phyloP scores from a whole-genome alignment of 352 stramenopile species.

The Phytophthora fragariae region DNA sequence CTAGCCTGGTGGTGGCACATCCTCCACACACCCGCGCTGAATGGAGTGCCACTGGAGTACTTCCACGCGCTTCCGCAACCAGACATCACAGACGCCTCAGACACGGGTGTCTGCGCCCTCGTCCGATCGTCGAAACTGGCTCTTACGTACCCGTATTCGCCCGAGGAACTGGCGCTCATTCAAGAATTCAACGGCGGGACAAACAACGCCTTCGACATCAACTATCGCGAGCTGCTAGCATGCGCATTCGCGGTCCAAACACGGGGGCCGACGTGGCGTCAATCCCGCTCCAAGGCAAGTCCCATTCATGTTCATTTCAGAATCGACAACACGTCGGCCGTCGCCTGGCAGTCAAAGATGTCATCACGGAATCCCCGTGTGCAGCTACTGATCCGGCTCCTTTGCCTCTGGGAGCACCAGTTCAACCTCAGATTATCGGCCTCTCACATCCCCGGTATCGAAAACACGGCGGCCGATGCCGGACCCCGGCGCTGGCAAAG shows the following conservation, averaged over 20 bases:
- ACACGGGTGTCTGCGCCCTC: too few species aligned
- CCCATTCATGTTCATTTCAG: constrained; percentile 19
- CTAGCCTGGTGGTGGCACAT: neutral
- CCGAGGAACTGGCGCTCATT: too few species aligned
- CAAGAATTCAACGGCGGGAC: too few species aligned
- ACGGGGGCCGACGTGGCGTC: neutral
- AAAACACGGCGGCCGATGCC: neutral
- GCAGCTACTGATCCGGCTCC: constrained; percentile 5
- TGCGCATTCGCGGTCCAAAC: neutral
- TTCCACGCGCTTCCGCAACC: too few species aligned
- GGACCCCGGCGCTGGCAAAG: neutral
- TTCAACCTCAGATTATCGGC: constrained; percentile 6
- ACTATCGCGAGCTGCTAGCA: constrained; percentile 9
- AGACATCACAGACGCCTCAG: too few species aligned
- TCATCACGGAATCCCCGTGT: constrained; percentile 6
- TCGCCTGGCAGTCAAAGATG: constrained; percentile 17
- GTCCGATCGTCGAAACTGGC: too few species aligned
- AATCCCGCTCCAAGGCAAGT: neutral
- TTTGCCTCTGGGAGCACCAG: constrained; percentile 3
- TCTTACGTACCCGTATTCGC: too few species aligned
- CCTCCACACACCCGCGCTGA: too few species aligned
- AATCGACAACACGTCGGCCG: constrained; percentile 25
- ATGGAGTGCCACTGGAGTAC: too few species aligned
- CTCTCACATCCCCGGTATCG: constrained; percentile 1
- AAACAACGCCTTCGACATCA: constrained; percentile 7